These are phyloP conservation scores for Arachis stenosperma DNA, from an alignment of 306 rosid genomes.

Conservation along the genomic window DNA sequence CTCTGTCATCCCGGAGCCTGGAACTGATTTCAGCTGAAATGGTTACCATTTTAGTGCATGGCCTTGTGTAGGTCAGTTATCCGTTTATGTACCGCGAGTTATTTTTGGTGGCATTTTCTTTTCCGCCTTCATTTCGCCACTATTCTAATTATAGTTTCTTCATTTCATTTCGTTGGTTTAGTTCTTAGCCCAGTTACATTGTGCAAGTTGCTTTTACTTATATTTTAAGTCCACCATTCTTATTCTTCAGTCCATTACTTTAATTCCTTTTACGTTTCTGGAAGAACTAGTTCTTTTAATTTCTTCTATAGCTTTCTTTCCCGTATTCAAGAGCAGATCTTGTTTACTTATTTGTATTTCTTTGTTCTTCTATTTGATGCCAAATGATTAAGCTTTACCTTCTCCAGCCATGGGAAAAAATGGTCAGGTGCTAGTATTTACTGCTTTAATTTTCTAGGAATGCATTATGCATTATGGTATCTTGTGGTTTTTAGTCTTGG, in stretches of 20 bases:
- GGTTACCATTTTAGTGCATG: conserved; percentile 89
- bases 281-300: conserved; percentile 30
- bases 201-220: conserved; percentile 36
- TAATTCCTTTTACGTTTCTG: conserved; percentile 30
- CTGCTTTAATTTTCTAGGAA: conserved; percentile 30
- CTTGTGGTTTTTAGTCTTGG: not conserved
- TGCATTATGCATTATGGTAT: conserved; percentile 27
- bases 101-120: conserved; percentile 69
- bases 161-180: conserved; percentile 49
- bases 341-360: conserved; percentile 18
- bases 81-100: conserved; percentile 69
- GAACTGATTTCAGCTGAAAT: conserved; percentile 91
- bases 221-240: conserved; percentile 36
- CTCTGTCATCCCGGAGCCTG: conserved; percentile 95
- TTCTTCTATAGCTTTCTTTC: conserved; percentile 32
- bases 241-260: conserved; percentile 38
- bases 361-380: conserved; percentile 38
- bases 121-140: conserved; percentile 51
- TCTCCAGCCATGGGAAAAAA: conserved; percentile 12
- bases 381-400: conserved; percentile 30
- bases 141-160: conserved; percentile 40
- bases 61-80: conserved; percentile 93
- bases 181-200: conserved; percentile 53
- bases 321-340: conserved; percentile 38
- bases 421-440: conserved; percentile 18